Conservation (phyloP, 345 rosid species). For the Adansonia digitata region DNA sequence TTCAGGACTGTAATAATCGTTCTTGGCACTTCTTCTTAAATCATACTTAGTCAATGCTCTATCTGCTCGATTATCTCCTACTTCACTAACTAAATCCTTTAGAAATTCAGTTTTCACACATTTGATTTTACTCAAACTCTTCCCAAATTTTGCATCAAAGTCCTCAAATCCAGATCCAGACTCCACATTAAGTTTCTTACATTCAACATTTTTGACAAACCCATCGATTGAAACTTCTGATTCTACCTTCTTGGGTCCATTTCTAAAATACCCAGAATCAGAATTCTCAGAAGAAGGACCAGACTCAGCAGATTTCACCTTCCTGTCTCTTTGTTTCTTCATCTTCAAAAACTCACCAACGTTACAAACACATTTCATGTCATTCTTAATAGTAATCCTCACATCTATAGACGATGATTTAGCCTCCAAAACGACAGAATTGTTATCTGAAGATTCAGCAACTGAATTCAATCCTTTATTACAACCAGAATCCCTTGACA, state of each 20-base stretch:
- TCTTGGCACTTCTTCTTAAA: slow-evolving; percentile 39
- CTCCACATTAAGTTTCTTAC: slow-evolving; percentile 31
- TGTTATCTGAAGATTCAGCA: slow-evolving; percentile 66
- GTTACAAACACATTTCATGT: slow-evolving; percentile 25
- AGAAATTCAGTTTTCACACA: slow-evolving; percentile 26
- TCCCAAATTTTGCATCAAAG: slow-evolving; percentile 32
- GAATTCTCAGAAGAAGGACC: slow-evolving; percentile 43
- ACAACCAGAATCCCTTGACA: slow-evolving; percentile 65
- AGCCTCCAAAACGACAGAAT: slow-evolving; percentile 59
- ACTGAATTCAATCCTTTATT: slow-evolving; percentile 47
- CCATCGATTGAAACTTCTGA: slow-evolving; percentile 48
- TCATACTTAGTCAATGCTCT: slow-evolving; percentile 34
- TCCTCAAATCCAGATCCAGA: slow-evolving; percentile 36
- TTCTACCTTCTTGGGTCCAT: slow-evolving; percentile 54
- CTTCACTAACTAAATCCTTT: slow-evolving; percentile 22
- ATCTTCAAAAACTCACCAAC: slow-evolving; percentile 28
- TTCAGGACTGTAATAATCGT: slow-evolving; percentile 23
- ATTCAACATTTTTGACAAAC: slow-evolving; percentile 28
- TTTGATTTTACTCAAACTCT: slow-evolving; percentile 32
- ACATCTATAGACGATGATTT: slow-evolving; percentile 51
- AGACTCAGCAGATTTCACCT: slow-evolving; percentile 29
- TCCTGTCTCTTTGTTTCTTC: slow-evolving; percentile 24
- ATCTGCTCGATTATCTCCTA: slow-evolving; percentile 23
- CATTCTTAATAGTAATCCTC: slow-evolving; percentile 34
- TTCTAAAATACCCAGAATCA: slow-evolving; percentile 65